Percentiles rank a stretch among this genome's conserved stretches.
phyloP scores from a whole-genome alignment of 2,329 filamentous ascomycete genomes.

The Hypoxylon sp. region DNA sequence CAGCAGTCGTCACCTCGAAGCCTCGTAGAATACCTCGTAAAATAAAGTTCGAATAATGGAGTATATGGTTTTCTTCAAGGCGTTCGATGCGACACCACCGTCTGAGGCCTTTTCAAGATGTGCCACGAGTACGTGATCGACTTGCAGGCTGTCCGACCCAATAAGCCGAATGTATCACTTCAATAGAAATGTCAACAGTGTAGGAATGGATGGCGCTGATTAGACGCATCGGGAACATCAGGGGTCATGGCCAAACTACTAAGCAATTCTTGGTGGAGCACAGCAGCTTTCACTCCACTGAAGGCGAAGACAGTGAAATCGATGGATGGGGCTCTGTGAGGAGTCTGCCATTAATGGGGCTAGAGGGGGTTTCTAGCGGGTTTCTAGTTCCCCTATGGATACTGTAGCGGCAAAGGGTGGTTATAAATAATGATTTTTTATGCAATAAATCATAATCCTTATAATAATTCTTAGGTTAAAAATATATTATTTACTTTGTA shows the following conservation, averaged over 20 bases:
- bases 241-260: conserved; percentile 17
- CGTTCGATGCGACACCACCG: conserved; percentile 17
- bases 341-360: conserved; percentile 3
- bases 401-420: no score
- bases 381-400: not conserved
- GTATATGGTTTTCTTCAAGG: not conserved
- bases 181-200: conserved; percentile 25
- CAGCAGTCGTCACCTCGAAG: not conserved
- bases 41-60: conserved; percentile 16
- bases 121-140: conserved; percentile 42
- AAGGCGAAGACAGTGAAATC: conserved; percentile 9
- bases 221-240: conserved; percentile 37
- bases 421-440: no score
- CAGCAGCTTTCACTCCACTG: conserved; percentile 14
- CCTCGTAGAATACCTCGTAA: not conserved
- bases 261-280: conserved; percentile 9
- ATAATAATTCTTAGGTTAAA: no score
- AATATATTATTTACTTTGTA: no score
- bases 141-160: conserved; percentile 32
- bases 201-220: conserved; percentile 9
- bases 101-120: conserved; percentile 19
- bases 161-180: conserved; percentile 25
- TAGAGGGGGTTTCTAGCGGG: not conserved
- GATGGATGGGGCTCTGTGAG: conserved; percentile 13
- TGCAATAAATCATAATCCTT: no score